These are phyloP conservation scores for Musa balbisiana DNA, from an alignment of 202 grass and related monocot genomes.

Conservation along the genomic window DNA sequence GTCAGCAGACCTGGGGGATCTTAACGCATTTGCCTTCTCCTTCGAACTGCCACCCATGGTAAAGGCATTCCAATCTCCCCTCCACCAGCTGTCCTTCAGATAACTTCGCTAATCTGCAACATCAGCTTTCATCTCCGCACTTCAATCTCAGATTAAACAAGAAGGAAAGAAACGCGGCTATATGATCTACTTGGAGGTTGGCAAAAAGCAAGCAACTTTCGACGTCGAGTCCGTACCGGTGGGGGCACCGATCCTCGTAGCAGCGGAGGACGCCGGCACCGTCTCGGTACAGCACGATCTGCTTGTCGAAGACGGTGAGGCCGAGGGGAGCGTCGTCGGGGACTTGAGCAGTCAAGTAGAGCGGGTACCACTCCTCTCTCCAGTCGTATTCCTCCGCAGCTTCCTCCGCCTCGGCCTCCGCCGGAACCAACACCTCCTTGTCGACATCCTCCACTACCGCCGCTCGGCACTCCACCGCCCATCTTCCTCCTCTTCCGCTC, in stretches of 20 bases:
- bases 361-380: conserved; percentile 96
- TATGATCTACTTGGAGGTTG: too few relatives aligned
- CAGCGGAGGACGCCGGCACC: conserved; percentile 54
- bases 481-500: not conserved
- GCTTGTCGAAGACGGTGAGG: conserved; percentile 78
- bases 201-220: not conserved
- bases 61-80: conserved; percentile 81
- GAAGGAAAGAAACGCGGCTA: not conserved
- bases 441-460: conserved; percentile 46
- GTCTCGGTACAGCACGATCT: conserved; percentile 82
- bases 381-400: conserved; percentile 46
- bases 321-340: conserved; percentile 68
- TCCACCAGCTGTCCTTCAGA: conserved; percentile 86
- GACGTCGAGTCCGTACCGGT: conserved; percentile 34
- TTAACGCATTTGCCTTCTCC: conserved; percentile 87
- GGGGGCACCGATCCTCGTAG: conserved; percentile 80
- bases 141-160: not conserved
- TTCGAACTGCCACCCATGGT: conserved; percentile 95
- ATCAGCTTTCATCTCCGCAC: too few relatives aligned
- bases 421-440: conserved; percentile 47
- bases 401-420: conserved; percentile 29
- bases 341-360: conserved; percentile 67
- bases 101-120: conserved; percentile 67
- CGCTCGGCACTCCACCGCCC: conserved; percentile 21
- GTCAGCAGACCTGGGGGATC: conserved; percentile 51